These are phyloP conservation scores for Sodiomyces alkalinus DNA, from an alignment of 2,329 filamentous ascomycete genomes.

Conservation along the genomic window DNA sequence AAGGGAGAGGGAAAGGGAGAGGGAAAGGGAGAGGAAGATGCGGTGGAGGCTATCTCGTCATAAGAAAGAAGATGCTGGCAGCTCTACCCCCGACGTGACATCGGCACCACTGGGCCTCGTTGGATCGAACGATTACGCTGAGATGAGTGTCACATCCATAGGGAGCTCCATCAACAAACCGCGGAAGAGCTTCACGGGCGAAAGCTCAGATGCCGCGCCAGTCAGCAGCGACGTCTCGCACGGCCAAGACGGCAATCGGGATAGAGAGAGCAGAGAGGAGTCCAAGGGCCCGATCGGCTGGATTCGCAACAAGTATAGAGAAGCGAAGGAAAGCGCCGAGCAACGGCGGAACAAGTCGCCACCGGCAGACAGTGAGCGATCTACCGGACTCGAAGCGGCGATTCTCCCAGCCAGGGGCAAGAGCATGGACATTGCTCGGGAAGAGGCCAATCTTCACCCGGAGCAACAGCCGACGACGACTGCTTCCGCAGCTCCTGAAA, in stretches of 20 bases:
- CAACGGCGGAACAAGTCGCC: constrained; percentile 42
- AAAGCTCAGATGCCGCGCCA: constrained; percentile 30
- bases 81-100: constrained; percentile 23
- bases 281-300: constrained; percentile 37
- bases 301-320: constrained; percentile 45
- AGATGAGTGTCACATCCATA: constrained; percentile 52
- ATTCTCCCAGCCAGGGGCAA: constrained; percentile 18
- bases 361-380: constrained; percentile 21
- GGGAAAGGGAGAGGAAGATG: constrained; percentile 54
- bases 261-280: constrained; percentile 23
- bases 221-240: constrained; percentile 22
- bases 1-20: constrained; percentile 41
- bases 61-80: constrained; percentile 39
- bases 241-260: constrained; percentile 17
- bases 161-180: constrained; percentile 40
- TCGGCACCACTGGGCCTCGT: constrained; percentile 30
- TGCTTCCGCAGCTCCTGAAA: not conserved
- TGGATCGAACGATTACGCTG: constrained; percentile 48
- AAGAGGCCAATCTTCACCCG: constrained; percentile 19
- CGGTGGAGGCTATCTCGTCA: constrained; percentile 58
- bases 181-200: constrained; percentile 34
- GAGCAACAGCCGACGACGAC: not conserved
- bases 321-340: constrained; percentile 41
- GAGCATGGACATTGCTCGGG: constrained; percentile 23
- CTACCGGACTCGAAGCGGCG: constrained; percentile 9